Evolutionary conservation across 306 rosid genomes (phyloP).

Genomic region (Dalbergia cultrata): DNA sequence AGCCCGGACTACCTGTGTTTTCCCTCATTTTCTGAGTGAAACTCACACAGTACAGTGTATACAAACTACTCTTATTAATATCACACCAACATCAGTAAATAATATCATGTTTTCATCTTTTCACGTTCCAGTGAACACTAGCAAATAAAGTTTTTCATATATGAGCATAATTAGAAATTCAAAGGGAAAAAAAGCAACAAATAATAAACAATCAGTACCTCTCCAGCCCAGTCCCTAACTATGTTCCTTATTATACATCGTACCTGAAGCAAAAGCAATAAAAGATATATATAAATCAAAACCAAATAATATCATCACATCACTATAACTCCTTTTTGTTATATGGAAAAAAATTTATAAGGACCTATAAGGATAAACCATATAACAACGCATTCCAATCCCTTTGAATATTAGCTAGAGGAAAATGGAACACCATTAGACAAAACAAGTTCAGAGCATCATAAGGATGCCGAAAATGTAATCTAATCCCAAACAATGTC

Average conservation of each 20-base stretch:
- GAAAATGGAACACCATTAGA: too few species aligned
- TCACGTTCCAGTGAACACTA: background rate
- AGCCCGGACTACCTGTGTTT: background rate
- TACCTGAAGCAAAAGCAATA: slow-evolving; percentile 63
- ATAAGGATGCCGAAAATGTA: too few species aligned
- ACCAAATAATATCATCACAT: slow-evolving; percentile 9
- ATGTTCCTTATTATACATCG: slow-evolving; percentile 88
- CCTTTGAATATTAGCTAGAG: too few species aligned
- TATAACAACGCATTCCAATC: too few species aligned
- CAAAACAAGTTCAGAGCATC: too few species aligned
- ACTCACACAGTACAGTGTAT: background rate
- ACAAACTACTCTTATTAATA: background rate
- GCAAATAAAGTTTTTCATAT: slow-evolving; percentile 16
- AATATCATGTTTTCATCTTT: background rate
- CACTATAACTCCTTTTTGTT: background rate
- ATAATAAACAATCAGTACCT: slow-evolving; percentile 60
- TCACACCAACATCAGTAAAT: background rate
- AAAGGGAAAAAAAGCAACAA: background rate
- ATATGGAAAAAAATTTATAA: too few species aligned
- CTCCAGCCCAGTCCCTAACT: slow-evolving; percentile 96
- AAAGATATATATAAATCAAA: slow-evolving; percentile 16
- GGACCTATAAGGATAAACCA: too few species aligned
- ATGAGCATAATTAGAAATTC: slow-evolving; percentile 14
- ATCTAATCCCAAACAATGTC: too few species aligned
- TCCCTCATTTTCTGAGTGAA: background rate